Evolutionary conservation across 345 rosid species (phyloP).

Genomic region (Aquilaria sinensis): DNA sequence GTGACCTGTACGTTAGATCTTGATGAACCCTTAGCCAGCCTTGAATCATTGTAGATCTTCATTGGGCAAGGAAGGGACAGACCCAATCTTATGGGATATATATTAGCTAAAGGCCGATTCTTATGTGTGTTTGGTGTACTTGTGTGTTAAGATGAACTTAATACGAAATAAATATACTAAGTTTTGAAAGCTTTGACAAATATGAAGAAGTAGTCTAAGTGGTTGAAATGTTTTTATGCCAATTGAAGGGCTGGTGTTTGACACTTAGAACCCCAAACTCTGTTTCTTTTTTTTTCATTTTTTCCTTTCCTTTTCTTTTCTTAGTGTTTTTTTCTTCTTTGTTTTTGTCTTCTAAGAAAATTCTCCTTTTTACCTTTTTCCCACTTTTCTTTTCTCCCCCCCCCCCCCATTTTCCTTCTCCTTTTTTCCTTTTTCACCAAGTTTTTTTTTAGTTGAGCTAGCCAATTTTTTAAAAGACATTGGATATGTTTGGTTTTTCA

Average conservation of each 20-base stretch:
- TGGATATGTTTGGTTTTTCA: too few relatives aligned
- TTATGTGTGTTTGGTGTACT: neutral
- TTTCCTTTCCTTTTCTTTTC: too few relatives aligned
- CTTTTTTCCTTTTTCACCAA: too few relatives aligned
- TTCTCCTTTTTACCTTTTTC: too few relatives aligned
- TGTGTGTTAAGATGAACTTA: neutral
- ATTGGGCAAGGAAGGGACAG: slow-evolving; percentile 14
- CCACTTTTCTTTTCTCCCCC: too few relatives aligned
- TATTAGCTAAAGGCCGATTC: neutral
- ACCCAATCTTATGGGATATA: slow-evolving; percentile 15
- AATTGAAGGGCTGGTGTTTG: neutral
- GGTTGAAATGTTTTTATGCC: slow-evolving; percentile 6
- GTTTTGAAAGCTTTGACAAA: slow-evolving; percentile 2
- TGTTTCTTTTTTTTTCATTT: too few relatives aligned
- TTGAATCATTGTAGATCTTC: slow-evolving; percentile 12
- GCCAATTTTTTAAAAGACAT: too few relatives aligned
- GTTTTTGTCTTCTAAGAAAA: too few relatives aligned
- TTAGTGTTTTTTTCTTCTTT: too few relatives aligned
- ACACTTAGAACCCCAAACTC: too few relatives aligned
- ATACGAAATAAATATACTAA: neutral
- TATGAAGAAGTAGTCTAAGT: neutral
- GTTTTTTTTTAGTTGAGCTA: too few relatives aligned
- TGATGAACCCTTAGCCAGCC: slow-evolving; percentile 17
- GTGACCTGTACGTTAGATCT: slow-evolving; percentile 3
- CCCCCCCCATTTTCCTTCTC: too few relatives aligned